Evolutionary conservation across 257 asterid genomes (phyloP).

Genomic region (Datura wrightii): DNA sequence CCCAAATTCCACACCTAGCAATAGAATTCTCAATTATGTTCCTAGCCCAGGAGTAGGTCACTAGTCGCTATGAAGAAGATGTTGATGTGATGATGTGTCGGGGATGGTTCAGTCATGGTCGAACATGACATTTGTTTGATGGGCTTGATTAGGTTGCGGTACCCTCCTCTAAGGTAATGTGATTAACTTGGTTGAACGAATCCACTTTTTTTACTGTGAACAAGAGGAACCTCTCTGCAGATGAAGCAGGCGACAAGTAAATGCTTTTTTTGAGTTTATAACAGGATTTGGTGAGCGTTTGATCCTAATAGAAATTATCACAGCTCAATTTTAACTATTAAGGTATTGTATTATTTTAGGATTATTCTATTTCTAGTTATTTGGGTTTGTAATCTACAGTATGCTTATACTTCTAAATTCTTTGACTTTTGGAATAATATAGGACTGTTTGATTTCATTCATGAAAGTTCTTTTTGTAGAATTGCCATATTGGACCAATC

Average conservation of each 20-base stretch:
- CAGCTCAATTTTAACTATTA: too few species aligned
- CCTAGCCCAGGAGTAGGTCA: conserved; percentile 25
- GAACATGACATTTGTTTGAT: background rate
- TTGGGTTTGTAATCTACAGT: background rate
- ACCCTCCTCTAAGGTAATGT: too few species aligned
- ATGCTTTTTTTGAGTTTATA: too few species aligned
- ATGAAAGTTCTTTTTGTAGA: background rate
- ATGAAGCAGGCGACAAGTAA: too few species aligned
- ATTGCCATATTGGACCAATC: background rate
- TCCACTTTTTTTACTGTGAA: too few species aligned
- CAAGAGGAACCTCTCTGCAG: too few species aligned
- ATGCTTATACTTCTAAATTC: background rate
- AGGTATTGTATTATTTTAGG: background rate
- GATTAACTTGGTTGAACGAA: too few species aligned
- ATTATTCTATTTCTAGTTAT: background rate
- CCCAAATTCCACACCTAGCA: background rate
- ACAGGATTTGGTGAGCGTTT: too few species aligned
- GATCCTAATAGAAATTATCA: too few species aligned
- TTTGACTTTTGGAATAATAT: background rate
- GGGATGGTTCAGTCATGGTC: background rate
- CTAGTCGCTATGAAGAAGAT: background rate
- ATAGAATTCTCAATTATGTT: conserved; percentile 9
- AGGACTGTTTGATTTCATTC: background rate
- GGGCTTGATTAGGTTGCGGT: background rate
- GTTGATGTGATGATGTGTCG: too few species aligned